Percentiles rank a stretch among this genome's conserved stretches.
Conservation (phyloP, 257 asterid species). For the Dorcoceras hygrometricum region DNA sequence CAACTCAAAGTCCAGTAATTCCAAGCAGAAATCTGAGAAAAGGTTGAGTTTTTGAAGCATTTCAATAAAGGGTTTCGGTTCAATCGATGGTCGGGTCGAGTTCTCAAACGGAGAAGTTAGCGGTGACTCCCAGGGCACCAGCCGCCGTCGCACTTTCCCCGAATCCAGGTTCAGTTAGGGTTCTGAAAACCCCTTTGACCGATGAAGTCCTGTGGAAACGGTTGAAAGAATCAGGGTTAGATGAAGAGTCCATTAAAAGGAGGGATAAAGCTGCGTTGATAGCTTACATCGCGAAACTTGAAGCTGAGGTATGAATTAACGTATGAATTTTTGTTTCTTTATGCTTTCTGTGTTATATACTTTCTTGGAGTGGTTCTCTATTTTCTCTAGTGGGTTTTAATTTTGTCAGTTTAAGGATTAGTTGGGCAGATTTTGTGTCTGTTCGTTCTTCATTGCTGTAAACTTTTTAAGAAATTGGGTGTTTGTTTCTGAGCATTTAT, state of each 20-base stretch:
- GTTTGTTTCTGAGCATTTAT: conserved; percentile 5
- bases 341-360: background rate
- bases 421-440: background rate
- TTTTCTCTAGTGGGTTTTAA: conserved; percentile 5
- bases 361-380: conserved; percentile 7
- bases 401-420: background rate
- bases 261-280: conserved; percentile 89
- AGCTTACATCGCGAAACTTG: conserved; percentile 82
- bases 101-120: conserved; percentile 54
- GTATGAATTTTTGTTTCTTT: background rate
- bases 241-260: conserved; percentile 87
- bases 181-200: conserved; percentile 59
- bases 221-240: conserved; percentile 84
- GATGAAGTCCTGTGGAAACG: conserved; percentile 82
- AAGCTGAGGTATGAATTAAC: conserved; percentile 63
- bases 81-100: conserved; percentile 41
- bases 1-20: conserved; percentile 15
- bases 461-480: background rate
- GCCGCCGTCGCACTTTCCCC: conserved; percentile 38
- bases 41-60: conserved; percentile 14
- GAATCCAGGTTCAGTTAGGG: conserved; percentile 49
- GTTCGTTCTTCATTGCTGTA: background rate
- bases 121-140: conserved; percentile 47
- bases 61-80: conserved; percentile 16
- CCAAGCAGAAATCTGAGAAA: conserved; percentile 11